These are phyloP conservation scores for Nitzschia inconspicua DNA, from an alignment of 108 stramenopile genomes.

Conservation along the genomic window DNA sequence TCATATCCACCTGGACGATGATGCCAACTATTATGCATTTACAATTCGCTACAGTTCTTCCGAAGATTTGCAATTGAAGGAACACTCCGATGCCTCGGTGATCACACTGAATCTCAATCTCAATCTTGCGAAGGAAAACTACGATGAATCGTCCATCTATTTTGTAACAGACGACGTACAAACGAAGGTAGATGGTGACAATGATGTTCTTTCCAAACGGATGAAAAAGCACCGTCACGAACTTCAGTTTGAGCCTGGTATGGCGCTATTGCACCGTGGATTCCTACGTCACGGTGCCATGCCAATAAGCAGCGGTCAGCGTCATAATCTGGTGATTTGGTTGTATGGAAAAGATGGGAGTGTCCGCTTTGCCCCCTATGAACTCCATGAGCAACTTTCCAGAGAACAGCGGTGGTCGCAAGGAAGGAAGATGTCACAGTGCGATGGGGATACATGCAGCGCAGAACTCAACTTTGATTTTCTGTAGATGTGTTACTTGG, in stretches of 20 bases:
- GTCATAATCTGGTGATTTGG: conserved; percentile 59
- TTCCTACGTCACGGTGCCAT: conserved; percentile 37
- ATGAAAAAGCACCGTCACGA: background rate
- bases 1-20: conserved; percentile 25
- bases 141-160: conserved; percentile 36
- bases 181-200: background rate
- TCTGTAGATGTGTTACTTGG: too few species aligned
- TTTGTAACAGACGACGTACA: conserved; percentile 19
- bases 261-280: conserved; percentile 56
- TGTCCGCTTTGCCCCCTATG: conserved; percentile 14
- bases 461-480: too few species aligned
- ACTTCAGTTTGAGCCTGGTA: conserved; percentile 45
- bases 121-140: conserved; percentile 47
- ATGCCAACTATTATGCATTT: conserved; percentile 50
- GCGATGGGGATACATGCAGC: too few species aligned
- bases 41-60: conserved; percentile 43
- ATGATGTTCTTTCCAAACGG: background rate
- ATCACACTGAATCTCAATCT: conserved; percentile 64
- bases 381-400: background rate
- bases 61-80: conserved; percentile 44
- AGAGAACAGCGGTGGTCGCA: conserved; percentile 21
- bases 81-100: conserved; percentile 61
- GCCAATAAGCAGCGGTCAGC: conserved; percentile 31
- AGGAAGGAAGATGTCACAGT: too few species aligned
- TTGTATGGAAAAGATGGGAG: conserved; percentile 39